Evolutionary conservation across 2,329 filamentous ascomycete species (phyloP).

Genomic region (Nemania sp.): DNA sequence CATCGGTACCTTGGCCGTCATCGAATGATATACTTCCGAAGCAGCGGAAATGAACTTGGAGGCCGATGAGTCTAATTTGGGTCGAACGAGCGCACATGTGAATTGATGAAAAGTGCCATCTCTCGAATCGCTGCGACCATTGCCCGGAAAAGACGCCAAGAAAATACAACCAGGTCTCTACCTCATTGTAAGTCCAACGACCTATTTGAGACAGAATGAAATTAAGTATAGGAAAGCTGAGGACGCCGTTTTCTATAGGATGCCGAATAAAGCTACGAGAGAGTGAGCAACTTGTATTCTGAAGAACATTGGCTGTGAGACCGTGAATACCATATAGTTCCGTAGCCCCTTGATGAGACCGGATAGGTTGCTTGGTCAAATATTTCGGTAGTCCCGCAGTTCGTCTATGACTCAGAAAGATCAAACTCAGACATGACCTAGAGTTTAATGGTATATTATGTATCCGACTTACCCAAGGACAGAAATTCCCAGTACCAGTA

Average conservation of each 20-base stretch:
- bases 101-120: background rate
- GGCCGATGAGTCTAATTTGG: too few species aligned
- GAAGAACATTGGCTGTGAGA: background rate
- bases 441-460: background rate
- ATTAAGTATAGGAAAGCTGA: background rate
- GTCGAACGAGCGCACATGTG: background rate
- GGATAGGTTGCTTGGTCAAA: background rate
- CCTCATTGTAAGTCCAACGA: background rate
- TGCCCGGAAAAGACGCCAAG: background rate
- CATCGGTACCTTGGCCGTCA: background rate
- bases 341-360: background rate
- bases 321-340: background rate
- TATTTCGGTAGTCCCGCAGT: background rate
- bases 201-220: background rate
- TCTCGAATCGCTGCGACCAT: background rate
- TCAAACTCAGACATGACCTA: background rate
- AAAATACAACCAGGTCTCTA: background rate
- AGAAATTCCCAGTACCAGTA: background rate
- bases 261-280: background rate
- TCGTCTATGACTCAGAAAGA: background rate
- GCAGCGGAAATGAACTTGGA: constrained; percentile 2
- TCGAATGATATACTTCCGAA: background rate
- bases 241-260: background rate
- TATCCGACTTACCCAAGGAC: background rate
- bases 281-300: background rate